Base-by-base conservation (phyloP, 2,329 filamentous ascomycete genomes). In the Hortaea sp. region DNA sequence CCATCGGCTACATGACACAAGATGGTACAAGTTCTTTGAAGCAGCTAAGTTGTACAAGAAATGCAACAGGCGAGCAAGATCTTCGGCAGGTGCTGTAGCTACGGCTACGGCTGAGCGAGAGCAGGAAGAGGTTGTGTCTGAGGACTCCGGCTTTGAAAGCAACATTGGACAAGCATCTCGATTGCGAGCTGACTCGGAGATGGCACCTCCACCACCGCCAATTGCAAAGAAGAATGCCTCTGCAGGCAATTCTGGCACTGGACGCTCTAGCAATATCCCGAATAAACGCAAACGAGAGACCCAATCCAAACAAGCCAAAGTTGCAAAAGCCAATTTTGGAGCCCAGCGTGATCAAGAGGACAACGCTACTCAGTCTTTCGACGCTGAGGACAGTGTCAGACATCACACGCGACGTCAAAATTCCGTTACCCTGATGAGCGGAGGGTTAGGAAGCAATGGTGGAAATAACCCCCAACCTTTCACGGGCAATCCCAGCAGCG, bases 21-120 rank as follows among this genome's bases (percentile, higher is more conserved):
- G 32, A 2, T 46, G 43, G 47, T 7, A 5, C 6, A 39, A 7
- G 6, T 49, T 39, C 32, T 44, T 49, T 20, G 43, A 46, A 11
- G 12, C 12, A 28, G 43, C 43, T 3, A 43, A 39, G 44, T 13
- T 39, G 29, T 42, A 28, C 29, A 46, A 46, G 43, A 43, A n/a
- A 12, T 11, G 9, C n/a, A 30, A 35, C 1, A 49, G 29, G 34
- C 13, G 27, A n/a, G 29, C 10, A 11, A 20, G 30, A 32, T 32
- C 20, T 39, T 12, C 27, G 5, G 30, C n/a, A 37, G 2, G 20
- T 20, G 4, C 20, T 20, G 20, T 4, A 20, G 30, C 35, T 29
- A 38, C 43, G 3, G n/a, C 9, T 9, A 34, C 29, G 29, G 35
- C 43, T 9, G 43, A 29, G 29, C 9, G 6, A 10, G 30, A 34